A percentile compares a stretch with the other conserved stretches of the same genome.
Conservation (phyloP, 1,139 yeast genomes). For the Nakaseomyces delphensis region DNA sequence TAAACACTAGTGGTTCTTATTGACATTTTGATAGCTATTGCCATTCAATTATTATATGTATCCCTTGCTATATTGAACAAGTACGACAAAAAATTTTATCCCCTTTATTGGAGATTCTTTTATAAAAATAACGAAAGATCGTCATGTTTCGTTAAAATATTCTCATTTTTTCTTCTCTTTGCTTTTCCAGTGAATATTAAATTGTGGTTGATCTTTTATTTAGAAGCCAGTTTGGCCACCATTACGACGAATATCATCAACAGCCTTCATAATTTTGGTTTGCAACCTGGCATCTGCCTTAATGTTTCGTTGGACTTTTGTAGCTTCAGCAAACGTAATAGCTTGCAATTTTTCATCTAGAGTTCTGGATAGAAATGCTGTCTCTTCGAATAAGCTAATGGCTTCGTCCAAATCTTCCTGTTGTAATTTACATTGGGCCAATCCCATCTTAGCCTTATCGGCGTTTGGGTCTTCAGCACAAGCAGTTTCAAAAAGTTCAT, state of each 20-base stretch:
- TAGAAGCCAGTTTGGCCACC: constrained; percentile 15
- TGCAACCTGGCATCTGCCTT: constrained; percentile 55
- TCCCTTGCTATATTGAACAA: too few relatives aligned
- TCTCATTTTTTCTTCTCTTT: neutral
- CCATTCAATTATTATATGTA: too few relatives aligned
- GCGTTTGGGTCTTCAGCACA: constrained; percentile 76
- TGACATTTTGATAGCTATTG: too few relatives aligned
- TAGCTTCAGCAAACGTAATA: constrained; percentile 85
- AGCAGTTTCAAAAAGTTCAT: constrained; percentile 64
- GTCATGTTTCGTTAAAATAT: too few relatives aligned
- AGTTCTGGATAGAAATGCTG: constrained; percentile 74
- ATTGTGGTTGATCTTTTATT: too few relatives aligned
- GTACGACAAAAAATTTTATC: too few relatives aligned
- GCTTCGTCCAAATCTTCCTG: constrained; percentile 79
- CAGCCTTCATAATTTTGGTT: constrained; percentile 38
- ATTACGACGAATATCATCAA: constrained; percentile 29
- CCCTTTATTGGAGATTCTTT: too few relatives aligned
- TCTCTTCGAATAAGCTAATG: constrained; percentile 67
- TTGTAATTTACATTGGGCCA: constrained; percentile 87
- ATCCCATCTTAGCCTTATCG: constrained; percentile 79
- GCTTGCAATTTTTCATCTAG: constrained; percentile 86
- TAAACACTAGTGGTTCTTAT: too few relatives aligned
- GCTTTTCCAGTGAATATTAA: neutral
- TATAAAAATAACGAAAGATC: too few relatives aligned
- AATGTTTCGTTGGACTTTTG: constrained; percentile 69